Conservation (phyloP, 1,284 basidiomycete genomes). For the Moesziomyces sp. region DNA sequence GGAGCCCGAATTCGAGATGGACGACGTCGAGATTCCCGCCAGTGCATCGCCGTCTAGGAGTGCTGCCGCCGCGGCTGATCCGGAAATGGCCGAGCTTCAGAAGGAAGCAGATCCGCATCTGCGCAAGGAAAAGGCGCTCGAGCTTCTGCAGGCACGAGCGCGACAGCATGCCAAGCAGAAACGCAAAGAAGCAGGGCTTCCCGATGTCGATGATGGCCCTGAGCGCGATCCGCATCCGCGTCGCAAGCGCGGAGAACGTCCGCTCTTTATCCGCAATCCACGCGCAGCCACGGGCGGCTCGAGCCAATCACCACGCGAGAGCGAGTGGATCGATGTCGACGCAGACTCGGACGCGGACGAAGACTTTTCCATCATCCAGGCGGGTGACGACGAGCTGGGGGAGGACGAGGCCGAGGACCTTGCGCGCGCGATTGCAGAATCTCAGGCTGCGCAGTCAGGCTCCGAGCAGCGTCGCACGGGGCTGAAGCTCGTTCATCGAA, state of each 20-base stretch:
- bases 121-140: slow-evolving; percentile 55
- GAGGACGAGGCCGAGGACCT: slow-evolving; percentile 57
- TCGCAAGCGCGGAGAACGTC: slow-evolving; percentile 23
- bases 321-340: slow-evolving; percentile 43
- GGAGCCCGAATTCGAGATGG: slow-evolving; percentile 55
- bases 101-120: slow-evolving; percentile 42
- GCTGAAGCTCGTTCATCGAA: slow-evolving; percentile 22
- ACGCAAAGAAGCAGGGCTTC: slow-evolving; percentile 46
- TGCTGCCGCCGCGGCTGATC: slow-evolving; percentile 25
- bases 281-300: not conserved
- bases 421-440: slow-evolving; percentile 48
- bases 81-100: slow-evolving; percentile 46
- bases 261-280: slow-evolving; percentile 39
- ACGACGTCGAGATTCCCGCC: slow-evolving; percentile 59
- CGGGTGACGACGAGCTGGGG: slow-evolving; percentile 34
- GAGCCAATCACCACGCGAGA: slow-evolving; percentile 6
- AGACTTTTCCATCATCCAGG: slow-evolving; percentile 13
- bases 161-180: slow-evolving; percentile 54
- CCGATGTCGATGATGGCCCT: slow-evolving; percentile 31
- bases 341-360: slow-evolving; percentile 23
- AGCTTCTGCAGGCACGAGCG: slow-evolving; percentile 52
- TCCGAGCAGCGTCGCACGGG: slow-evolving; percentile 8
- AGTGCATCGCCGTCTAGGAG: slow-evolving; percentile 13
- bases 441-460: slow-evolving; percentile 12
- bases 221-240: slow-evolving; percentile 15